Evolutionary conservation across 352 stramenopile genomes (phyloP), one percentile per base, ranked within the genome.

Genomic region (Phytophthora chlamydospora): DNA sequence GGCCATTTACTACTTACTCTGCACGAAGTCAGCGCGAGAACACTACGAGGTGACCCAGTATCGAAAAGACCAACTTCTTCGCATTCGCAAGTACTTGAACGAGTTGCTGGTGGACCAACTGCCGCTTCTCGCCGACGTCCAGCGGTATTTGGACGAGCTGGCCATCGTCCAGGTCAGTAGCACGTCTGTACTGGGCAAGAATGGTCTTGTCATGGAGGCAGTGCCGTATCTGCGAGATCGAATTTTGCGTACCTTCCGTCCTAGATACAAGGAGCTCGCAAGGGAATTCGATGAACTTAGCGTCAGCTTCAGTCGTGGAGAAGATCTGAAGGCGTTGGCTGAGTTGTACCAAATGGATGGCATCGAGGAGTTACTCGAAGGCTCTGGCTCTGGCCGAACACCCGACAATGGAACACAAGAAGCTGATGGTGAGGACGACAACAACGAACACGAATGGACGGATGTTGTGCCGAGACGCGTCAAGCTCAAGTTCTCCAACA

Each of bases 81-180:
- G 96, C 46, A 71, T 98, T 17, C 88, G 96, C 42, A 98, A 97
- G 74, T 99, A 98, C 71, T 50, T 99, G 31, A 98, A 98, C 58
- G 90, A 98, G 29, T 47, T 98, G 7, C 65, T 99, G 14, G 50
- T 99, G 1, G 96, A 99, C 58, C 97, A 99, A 60, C 68, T 99
- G 7, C 97, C 96, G 17, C 68, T 99, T n/a, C 85, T 99, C 10
- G 62, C 77, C 7, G 93, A 98, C 41, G 80, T 99, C 3, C 91
- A 96, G 53, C 80, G 93, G 14, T 98, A 98, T 68, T 81, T 99
- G 58, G 96, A 99, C 63, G 97, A 99, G 66, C 73, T 99, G 35
- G 83, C 89, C 1, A 95, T 98, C 60, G 81, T 98, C 35, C 87
- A 97, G 16, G 84, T 97, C 2, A 62, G 58, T 13, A 67, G 45